A percentile compares a stretch with the other conserved stretches of the same genome.
phyloP scores from a whole-genome alignment of 2,329 filamentous ascomycete species.

The Chaetomiaceae sp. region DNA sequence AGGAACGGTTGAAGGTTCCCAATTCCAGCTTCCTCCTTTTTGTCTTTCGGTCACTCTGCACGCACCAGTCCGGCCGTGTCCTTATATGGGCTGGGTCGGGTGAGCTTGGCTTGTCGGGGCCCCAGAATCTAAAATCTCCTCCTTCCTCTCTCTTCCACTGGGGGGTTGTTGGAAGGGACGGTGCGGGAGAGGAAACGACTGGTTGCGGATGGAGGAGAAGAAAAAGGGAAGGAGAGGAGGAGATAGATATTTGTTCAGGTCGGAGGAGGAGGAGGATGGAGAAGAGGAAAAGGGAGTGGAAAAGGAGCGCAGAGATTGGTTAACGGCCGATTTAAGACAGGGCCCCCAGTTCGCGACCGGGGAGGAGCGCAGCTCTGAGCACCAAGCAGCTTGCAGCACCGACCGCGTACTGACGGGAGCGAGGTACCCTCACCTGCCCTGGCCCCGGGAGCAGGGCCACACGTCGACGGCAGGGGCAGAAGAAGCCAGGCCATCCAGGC shows the following conservation, averaged over 20 bases:
- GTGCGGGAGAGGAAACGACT: conserved; percentile 53
- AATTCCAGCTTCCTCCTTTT: conserved; percentile 15
- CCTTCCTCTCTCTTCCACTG: conserved; percentile 33
- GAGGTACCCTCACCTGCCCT: conserved; percentile 22
- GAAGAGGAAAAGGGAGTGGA: conserved; percentile 53
- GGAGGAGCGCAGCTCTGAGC: conserved; percentile 22
- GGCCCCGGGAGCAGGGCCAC: conserved; percentile 21
- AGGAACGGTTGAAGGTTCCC: conserved; percentile 13
- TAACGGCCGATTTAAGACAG: conserved; percentile 44
- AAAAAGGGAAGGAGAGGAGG: conserved; percentile 35
- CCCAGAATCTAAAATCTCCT: conserved; percentile 30
- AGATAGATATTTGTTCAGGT: conserved; percentile 43
- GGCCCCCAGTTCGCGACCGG: conserved; percentile 26
- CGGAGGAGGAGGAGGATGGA: conserved; percentile 53
- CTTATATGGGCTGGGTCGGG: conserved; percentile 29
- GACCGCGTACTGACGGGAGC: conserved; percentile 19
- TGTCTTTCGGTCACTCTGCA: conserved; percentile 14
- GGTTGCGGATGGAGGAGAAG: conserved; percentile 39
- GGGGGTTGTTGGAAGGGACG: conserved; percentile 40
- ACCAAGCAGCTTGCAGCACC: conserved; percentile 28
- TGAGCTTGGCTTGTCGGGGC: conserved; percentile 27
- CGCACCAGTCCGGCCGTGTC: conserved; percentile 25
- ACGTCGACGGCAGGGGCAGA: conserved; percentile 17
- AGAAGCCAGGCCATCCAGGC: conserved; percentile 17
- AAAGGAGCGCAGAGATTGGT: conserved; percentile 40